Base-by-base conservation (phyloP, 768 basidiomycete genomes). In the Amanita brunnescens region DNA sequence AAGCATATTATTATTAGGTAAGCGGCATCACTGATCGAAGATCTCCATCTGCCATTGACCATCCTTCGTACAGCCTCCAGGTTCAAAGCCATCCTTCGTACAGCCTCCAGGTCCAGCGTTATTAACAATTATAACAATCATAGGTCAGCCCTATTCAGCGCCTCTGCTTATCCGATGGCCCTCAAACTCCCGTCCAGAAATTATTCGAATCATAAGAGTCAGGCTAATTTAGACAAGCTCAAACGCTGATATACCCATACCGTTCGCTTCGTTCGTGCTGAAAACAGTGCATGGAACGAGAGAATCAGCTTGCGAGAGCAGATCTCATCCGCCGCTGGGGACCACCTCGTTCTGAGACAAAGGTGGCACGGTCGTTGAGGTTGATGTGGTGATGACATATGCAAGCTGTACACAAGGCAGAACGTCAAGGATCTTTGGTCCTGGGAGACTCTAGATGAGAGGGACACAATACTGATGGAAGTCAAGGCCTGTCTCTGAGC, bases 381-480 rank as follows among this genome's bases (percentile, higher is more conserved):
- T 13, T 12, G 41, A 51, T 18, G 9, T 6, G 21, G 30, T n/a
- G 23, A 26, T 29, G 50, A 20, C 4, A 33, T 51, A 34, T 29
- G 20, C 12, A 29, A 24, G 23, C 6, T 51, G 7, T 51, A 37
- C 24, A 32, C 50, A 40, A 33, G 5, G 16, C 21, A 23, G 26
- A 26, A 26, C 20, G n/a, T 32, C 12, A 44, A 32, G 14, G 50
- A 44, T 2, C 21, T 43, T 6, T 51, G 37, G 49, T 26, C 30
- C 14, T 26, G 26, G 7, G 50, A 51, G n/a, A 34, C 40, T 4
- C 21, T 51, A n/a, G 41, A 51, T 20, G 41, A 51, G 9, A 44
- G 35, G 32, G 16, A 18, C 39, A 43, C 43, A 33, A 44, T 51
- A 32, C 24, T 51, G 41, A 51, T 51, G 34, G 50, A 51, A 35